Evolutionary conservation across 495 filamentous ascomycete species (phyloP), one percentile per base, ranked within the genome.

Genomic region (Eremomyces bilateralis): DNA sequence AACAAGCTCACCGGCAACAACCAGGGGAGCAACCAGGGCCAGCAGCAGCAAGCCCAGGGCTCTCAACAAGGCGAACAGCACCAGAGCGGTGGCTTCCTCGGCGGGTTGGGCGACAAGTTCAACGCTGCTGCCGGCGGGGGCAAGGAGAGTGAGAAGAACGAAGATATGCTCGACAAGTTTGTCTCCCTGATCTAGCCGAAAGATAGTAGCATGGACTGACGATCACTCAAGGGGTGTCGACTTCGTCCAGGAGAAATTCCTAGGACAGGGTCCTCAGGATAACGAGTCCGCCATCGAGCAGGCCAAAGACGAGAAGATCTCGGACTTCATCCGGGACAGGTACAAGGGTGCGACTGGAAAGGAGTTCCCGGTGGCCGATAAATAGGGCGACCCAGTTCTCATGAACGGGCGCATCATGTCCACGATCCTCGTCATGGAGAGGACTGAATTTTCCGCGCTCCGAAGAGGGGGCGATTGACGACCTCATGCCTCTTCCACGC

Each of bases 231-330:
- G 30, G 78, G 76, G 62, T 11, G 53, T 80, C 50, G 76, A 81
- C 47, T 59, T 60, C 37, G 59, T 76, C 3, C 76, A 81, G 46
- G 65, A 80, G 46, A 60, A 71, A 17, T 44, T 74, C 42, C 35
- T 80, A n/a, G 70, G 69, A 21, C 54, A 64, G 39, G 75, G 74
- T 3, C 42, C 59, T 15, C 76, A 81, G 53, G 53, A 60, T 55
- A 78, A 80, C 54, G 76, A 80, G 55, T 65, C 56, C 35, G 74
- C 74, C 4, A 50, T 64, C 22, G 76, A 81, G 51, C 76, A 81
- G 48, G 73, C 69, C 43, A 78, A 80, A 58, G 76, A 80, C 47
- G 69, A 76, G 51, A 46, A 66, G 51, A 55, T 46, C 24, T 40
- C 31, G 35, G 54, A 49, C 35, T 46, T 64, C 50, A 69, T 80